Evolutionary conservation across 2,329 filamentous ascomycete genomes (phyloP).

Genomic region (Paramyrothecium sp.): DNA sequence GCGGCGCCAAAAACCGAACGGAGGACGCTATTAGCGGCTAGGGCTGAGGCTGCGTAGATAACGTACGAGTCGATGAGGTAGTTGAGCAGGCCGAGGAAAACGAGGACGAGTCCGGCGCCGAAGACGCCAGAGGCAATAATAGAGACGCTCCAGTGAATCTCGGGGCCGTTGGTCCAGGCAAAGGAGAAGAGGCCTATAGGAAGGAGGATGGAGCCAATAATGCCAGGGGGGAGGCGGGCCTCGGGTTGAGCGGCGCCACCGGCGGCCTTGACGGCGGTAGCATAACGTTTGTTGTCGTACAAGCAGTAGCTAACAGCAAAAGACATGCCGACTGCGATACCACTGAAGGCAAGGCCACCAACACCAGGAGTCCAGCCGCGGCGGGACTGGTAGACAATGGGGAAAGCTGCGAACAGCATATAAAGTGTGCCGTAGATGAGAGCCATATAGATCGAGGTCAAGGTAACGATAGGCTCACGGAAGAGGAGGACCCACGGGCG

Average conservation of each 20-base stretch:
- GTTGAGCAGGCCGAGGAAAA: constrained; percentile 59
- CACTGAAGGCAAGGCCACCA: constrained; percentile 56
- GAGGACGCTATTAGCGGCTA: constrained; percentile 68
- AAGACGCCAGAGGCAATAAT: constrained; percentile 34
- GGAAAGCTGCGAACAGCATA: constrained; percentile 45
- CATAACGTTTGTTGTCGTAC: constrained; percentile 47
- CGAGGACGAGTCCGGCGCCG: constrained; percentile 51
- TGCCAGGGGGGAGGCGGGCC: constrained; percentile 51
- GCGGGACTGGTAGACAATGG: constrained; percentile 53
- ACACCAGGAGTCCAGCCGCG: constrained; percentile 51
- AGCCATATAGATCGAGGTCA: constrained; percentile 58
- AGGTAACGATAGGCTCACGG: constrained; percentile 59
- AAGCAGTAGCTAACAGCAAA: constrained; percentile 47
- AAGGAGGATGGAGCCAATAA: constrained; percentile 52
- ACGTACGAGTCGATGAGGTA: constrained; percentile 66
- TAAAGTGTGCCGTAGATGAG: constrained; percentile 48
- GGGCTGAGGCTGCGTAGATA: constrained; percentile 68
- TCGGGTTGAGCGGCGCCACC: constrained; percentile 58
- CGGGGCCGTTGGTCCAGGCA: constrained; percentile 54
- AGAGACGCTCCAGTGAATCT: constrained; percentile 50
- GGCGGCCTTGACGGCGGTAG: constrained; percentile 19
- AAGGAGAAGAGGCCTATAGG: constrained; percentile 60
- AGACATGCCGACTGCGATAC: constrained; percentile 58
- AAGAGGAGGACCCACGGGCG: constrained; percentile 62
- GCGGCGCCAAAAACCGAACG: constrained; percentile 65